Evolutionary conservation across 495 filamentous ascomycete genomes (phyloP), one percentile per base, ranked within the genome.

Genomic region (Rhizodiscina lignyota): DNA sequence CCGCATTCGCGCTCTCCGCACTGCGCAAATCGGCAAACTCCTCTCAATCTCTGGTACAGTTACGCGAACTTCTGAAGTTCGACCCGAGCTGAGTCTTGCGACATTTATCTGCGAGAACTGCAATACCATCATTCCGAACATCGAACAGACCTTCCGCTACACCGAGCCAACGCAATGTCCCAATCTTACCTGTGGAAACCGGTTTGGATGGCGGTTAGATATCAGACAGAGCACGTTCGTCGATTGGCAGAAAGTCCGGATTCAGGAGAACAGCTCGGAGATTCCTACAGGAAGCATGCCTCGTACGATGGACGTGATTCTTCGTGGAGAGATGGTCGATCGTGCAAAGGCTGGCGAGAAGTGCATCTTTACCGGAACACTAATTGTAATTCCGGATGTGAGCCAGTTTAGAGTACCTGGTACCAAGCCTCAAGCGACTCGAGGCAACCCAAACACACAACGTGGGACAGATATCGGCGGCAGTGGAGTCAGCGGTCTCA

Each of bases 271-370:
- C 53, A 89, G 83, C 35, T 86, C 85, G 13, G 89, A 99, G 55
- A 99, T 99, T 32, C 89, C 89, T 0, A 99, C 89, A 1, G 89
- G 89, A 27, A 94, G 84, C 57, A 99, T 99, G 89, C 89, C 89
- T 2, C 72, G 89, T 28, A 99, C 89, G 3, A 84, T 99, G 74
- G 89, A 99, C 47, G 74, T 99, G 17, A 94, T 99, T 44, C 60
- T 99, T n/a, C 73, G 91, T 40, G 91, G 91, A 39, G 89, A 99
- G 58, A 92, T 96, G 60, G 89, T 99, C 2, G 89, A 97, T 47
- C 74, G 89, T 22, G 83, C 85, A 16, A 96, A 94, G 58, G 91
- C 89, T 18, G 89, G 89, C 40, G 91, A 99, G 58, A 93, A 91
- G 48, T 96, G 86, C 46, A 80, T 96, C 43, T 99, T 99, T 52